Evolutionary conservation across 495 filamentous ascomycete genomes (phyloP).

Genomic region (Penicillium bovifimosum): DNA sequence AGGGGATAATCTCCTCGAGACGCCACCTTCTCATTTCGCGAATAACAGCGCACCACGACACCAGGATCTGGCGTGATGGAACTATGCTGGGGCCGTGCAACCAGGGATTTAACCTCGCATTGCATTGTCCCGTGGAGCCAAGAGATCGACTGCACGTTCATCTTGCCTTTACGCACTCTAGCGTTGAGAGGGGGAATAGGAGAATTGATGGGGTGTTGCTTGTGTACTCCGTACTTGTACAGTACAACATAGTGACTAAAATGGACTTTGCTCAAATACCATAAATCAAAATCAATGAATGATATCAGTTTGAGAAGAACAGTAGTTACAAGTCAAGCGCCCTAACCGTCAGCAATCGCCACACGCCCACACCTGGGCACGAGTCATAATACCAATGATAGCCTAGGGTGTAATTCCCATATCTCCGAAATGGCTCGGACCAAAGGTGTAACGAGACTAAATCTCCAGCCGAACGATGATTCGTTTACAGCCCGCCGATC

Average conservation of each 20-base stretch:
- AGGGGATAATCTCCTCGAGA: not conserved
- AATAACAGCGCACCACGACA: constrained; percentile 19
- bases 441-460: constrained; percentile 25
- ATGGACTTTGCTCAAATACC: too few relatives aligned
- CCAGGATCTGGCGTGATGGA: constrained; percentile 12
- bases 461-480: not conserved
- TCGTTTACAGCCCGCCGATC: constrained; percentile 24
- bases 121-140: constrained; percentile 29
- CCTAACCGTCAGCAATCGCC: constrained; percentile 7
- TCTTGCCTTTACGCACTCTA: constrained; percentile 12
- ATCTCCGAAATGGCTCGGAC: constrained; percentile 12
- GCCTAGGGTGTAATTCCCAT: not conserved
- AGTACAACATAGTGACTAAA: not conserved
- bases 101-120: constrained; percentile 30
- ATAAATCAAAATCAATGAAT: too few relatives aligned
- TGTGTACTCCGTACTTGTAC: not conserved
- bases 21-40: constrained; percentile 4
- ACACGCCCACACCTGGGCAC: too few relatives aligned
- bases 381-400: not conserved
- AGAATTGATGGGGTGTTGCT: not conserved
- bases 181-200: not conserved
- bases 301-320: too few relatives aligned
- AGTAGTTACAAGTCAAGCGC: constrained; percentile 5
- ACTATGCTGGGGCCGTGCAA: constrained; percentile 20
- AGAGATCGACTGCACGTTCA: constrained; percentile 34